Percentiles rank a stretch among this genome's conserved stretches.
Conservation (phyloP, 2,329 filamentous ascomycete genomes). For the Fusarium sp. region DNA sequence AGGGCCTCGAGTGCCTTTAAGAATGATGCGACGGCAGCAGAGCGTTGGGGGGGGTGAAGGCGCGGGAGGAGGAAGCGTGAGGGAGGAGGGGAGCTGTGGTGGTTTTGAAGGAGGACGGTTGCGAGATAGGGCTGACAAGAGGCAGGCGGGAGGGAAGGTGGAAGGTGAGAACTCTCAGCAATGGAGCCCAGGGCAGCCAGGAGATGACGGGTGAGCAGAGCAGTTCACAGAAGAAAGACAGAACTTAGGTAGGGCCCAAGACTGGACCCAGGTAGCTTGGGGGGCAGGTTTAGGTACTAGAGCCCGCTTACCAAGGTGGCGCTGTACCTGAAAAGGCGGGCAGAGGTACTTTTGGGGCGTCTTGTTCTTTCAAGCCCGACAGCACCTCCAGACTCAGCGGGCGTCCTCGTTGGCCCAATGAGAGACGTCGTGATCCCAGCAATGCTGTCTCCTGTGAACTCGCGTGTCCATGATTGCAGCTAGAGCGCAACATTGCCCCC, state of each 20-base stretch:
- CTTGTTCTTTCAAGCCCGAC: conserved; percentile 16
- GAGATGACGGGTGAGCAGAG: conserved; percentile 30
- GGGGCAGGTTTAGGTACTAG: conserved; percentile 25
- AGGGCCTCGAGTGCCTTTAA: conserved; percentile 8
- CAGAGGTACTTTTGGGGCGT: conserved; percentile 9
- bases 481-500: conserved; percentile 9
- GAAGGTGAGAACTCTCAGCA: conserved; percentile 29
- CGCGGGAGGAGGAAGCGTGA: conserved; percentile 2
- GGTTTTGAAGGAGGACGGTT: conserved; percentile 37
- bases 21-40: conserved; percentile 23
- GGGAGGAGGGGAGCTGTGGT: conserved; percentile 14
- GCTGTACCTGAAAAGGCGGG: conserved; percentile 23
- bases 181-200: conserved; percentile 2
- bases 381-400: conserved; percentile 19
- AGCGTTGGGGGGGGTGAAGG: conserved; percentile 10
- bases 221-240: conserved; percentile 1
- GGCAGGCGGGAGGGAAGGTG: conserved; percentile 20
- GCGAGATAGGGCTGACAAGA: conserved; percentile 43
- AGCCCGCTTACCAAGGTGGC: background rate
- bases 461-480: conserved; percentile 22
- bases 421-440: conserved; percentile 9
- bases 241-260: background rate
- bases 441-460: conserved; percentile 15
- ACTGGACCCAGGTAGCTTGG: conserved; percentile 16
- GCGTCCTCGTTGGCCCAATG: conserved; percentile 22